A percentile compares a stretch with the other conserved stretches of the same genome.
These are phyloP conservation scores for Cutaneotrichosporon mucoides DNA, from an alignment of 1,284 basidiomycete species.

Conservation along the genomic window DNA sequence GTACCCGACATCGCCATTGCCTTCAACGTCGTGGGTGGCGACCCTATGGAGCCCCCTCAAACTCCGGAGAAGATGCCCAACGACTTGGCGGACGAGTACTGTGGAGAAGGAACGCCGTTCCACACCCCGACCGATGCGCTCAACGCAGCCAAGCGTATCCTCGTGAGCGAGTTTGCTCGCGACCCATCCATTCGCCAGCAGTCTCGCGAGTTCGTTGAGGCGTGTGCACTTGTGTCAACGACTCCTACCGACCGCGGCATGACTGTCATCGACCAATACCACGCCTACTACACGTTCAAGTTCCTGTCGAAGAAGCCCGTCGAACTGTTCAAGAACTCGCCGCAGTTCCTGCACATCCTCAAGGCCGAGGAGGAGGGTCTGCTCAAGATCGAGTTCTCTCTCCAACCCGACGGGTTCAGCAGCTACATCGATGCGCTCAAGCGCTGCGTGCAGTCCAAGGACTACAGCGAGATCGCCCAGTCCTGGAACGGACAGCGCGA, in stretches of 20 bases:
- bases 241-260: conserved; percentile 89
- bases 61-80: conserved; percentile 37
- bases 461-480: conserved; percentile 74
- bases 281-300: conserved; percentile 94
- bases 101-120: conserved; percentile 33
- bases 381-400: conserved; percentile 68
- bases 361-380: conserved; percentile 84
- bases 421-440: conserved; percentile 57
- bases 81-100: conserved; percentile 46
- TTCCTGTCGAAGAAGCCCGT: conserved; percentile 82
- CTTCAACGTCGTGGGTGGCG: conserved; percentile 35
- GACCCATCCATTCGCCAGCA: conserved; percentile 83
- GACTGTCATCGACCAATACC: conserved; percentile 81
- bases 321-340: conserved; percentile 61
- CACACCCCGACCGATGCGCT: conserved; percentile 33
- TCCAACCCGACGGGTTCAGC: conserved; percentile 65
- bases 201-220: conserved; percentile 72
- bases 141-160: conserved; percentile 64
- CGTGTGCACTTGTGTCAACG: conserved; percentile 73
- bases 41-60: conserved; percentile 25
- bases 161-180: conserved; percentile 86
- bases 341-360: conserved; percentile 88
- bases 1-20: conserved; percentile 33
- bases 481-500: conserved; percentile 91
- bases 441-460: conserved; percentile 79